Conservation (phyloP, 2,329 filamentous ascomycete species). For the Alternaria arborescens region DNA sequence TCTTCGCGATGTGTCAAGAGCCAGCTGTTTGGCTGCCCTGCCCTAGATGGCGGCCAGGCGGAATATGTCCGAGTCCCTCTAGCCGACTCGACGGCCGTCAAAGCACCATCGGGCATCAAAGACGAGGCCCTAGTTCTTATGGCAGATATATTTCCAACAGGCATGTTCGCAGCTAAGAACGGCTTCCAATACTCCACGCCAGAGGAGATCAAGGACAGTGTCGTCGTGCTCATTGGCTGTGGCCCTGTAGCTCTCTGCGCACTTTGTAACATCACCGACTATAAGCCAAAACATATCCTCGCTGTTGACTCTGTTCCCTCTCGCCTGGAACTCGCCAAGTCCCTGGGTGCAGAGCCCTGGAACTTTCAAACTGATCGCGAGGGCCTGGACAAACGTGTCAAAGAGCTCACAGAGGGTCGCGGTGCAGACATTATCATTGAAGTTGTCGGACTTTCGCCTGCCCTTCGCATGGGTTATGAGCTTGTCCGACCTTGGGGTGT, state of each 20-base stretch:
- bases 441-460: slow-evolving; percentile 59
- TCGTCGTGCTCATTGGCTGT: slow-evolving; percentile 83
- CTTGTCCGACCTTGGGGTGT: slow-evolving; percentile 60
- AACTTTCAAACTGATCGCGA: slow-evolving; percentile 76
- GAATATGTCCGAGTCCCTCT: slow-evolving; percentile 78
- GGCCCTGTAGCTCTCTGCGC: slow-evolving; percentile 84
- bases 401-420: slow-evolving; percentile 77
- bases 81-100: slow-evolving; percentile 82
- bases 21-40: slow-evolving; percentile 73
- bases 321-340: slow-evolving; percentile 75
- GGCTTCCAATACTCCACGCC: slow-evolving; percentile 71
- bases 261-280: slow-evolving; percentile 77
- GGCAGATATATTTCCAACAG: slow-evolving; percentile 89
- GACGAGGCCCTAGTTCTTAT: slow-evolving; percentile 82
- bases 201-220: slow-evolving; percentile 70
- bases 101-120: slow-evolving; percentile 74
- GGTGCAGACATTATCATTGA: slow-evolving; percentile 84
- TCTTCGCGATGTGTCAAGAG: slow-evolving; percentile 79
- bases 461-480: slow-evolving; percentile 59
- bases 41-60: slow-evolving; percentile 80
- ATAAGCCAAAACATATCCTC: slow-evolving; percentile 77
- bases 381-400: slow-evolving; percentile 72
- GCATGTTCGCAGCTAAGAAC: slow-evolving; percentile 83
- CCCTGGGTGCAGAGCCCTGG: slow-evolving; percentile 81
- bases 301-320: slow-evolving; percentile 81